Evolutionary conservation across 2,329 filamentous ascomycete species (phyloP).

Genomic region (Colletotrichum magnum): DNA sequence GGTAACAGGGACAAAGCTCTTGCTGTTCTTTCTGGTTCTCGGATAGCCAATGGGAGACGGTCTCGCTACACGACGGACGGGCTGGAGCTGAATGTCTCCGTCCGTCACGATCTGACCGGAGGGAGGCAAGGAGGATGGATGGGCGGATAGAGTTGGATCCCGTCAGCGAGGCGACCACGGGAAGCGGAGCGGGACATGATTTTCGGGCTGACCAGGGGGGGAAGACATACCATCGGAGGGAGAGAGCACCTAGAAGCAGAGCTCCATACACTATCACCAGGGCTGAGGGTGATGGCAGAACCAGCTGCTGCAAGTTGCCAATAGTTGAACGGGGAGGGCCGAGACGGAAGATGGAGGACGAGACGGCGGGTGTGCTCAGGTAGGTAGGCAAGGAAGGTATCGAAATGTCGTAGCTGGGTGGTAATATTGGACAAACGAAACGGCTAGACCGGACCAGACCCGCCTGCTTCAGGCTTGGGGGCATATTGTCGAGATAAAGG

Average conservation of each 20-base stretch:
- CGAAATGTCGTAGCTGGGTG: constrained; percentile 4
- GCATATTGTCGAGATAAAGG: constrained; percentile 4
- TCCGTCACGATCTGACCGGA: neutral
- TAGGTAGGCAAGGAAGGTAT: neutral
- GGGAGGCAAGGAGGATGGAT: too few relatives aligned
- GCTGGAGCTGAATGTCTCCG: too few relatives aligned
- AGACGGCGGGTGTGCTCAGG: neutral
- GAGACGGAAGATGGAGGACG: constrained; percentile 6
- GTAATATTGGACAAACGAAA: constrained; percentile 23
- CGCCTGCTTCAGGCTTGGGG: constrained; percentile 25
- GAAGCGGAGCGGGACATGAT: constrained; percentile 17
- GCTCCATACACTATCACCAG: constrained; percentile 20
- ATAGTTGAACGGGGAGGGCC: constrained; percentile 33
- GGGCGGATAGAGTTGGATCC: constrained; percentile 22
- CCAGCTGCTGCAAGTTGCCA: constrained; percentile 30
- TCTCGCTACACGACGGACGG: neutral
- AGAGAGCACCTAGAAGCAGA: neutral
- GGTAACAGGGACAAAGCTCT: constrained; percentile 23
- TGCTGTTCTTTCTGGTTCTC: constrained; percentile 33
- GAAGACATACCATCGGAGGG: constrained; percentile 1
- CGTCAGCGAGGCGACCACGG: constrained; percentile 26
- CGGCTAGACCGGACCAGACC: constrained; percentile 18
- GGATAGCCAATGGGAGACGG: neutral
- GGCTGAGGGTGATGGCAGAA: constrained; percentile 14
- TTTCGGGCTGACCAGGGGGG: constrained; percentile 1